A percentile compares a stretch with the other conserved stretches of the same genome.
These are phyloP conservation scores for Debaryomycetaceae sp. DNA, from an alignment of 1,139 yeast species.

Conservation along the genomic window DNA sequence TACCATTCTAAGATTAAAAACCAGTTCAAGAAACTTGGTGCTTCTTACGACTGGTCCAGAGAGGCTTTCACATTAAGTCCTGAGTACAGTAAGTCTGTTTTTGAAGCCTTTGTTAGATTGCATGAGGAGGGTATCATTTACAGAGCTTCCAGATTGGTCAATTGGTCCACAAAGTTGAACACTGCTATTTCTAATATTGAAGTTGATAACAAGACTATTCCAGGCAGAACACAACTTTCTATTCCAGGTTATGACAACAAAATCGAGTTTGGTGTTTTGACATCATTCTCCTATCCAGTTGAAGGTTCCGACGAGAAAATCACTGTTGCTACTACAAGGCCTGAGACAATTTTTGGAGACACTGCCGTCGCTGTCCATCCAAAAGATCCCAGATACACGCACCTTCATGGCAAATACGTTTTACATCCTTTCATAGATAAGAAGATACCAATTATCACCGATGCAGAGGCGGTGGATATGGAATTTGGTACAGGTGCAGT, in stretches of 20 bases:
- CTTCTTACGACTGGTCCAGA: slow-evolving; percentile 93
- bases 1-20: slow-evolving; percentile 82
- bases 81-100: slow-evolving; percentile 72
- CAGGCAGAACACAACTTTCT: slow-evolving; percentile 74
- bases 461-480: slow-evolving; percentile 95
- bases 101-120: slow-evolving; percentile 85
- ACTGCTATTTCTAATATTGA: slow-evolving; percentile 96
- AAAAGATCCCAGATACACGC: slow-evolving; percentile 85
- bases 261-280: slow-evolving; percentile 93
- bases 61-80: slow-evolving; percentile 94
- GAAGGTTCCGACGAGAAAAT: slow-evolving; percentile 85
- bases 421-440: slow-evolving; percentile 88
- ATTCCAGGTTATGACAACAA: slow-evolving; percentile 91
- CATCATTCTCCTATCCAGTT: slow-evolving; percentile 89
- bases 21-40: slow-evolving; percentile 87
- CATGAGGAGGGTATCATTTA: slow-evolving; percentile 96
- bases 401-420: slow-evolving; percentile 90
- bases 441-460: slow-evolving; percentile 82
- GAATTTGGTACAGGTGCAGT: slow-evolving; percentile 99
- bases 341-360: slow-evolving; percentile 97
- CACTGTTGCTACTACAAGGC: slow-evolving; percentile 97
- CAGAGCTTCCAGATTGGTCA: slow-evolving; percentile 89
- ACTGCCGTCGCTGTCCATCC: slow-evolving; percentile 98
- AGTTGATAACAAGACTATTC: slow-evolving; percentile 86
- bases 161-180: slow-evolving; percentile 94